These are phyloP conservation scores for Otatea glauca DNA, from an alignment of 176 grass and related monocot species.

Conservation along the genomic window DNA sequence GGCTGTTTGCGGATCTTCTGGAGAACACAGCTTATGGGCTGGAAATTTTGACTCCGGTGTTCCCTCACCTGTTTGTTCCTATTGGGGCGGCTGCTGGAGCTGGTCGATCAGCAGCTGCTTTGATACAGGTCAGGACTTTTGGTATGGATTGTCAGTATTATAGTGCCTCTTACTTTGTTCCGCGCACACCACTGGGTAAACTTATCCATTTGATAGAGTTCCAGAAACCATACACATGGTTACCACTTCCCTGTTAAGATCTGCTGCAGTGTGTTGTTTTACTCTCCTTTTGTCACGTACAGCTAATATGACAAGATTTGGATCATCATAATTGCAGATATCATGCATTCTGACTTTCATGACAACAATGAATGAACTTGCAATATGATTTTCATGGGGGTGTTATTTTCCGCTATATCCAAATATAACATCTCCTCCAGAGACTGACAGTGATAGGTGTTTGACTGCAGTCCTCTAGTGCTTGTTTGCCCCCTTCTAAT, in stretches of 20 bases:
- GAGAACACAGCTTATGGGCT: slow-evolving; percentile 86
- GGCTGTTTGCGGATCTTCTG: slow-evolving; percentile 81
- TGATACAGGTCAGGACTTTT: slow-evolving; percentile 74
- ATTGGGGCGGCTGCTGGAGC: slow-evolving; percentile 84
- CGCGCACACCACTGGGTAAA: neutral
- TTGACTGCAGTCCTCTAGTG: neutral
- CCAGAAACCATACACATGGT: neutral
- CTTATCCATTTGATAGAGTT: neutral
- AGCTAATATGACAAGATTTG: neutral
- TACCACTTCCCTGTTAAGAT: neutral
- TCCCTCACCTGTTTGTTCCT: slow-evolving; percentile 91
- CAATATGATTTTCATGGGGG: neutral
- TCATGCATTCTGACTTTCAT: neutral
- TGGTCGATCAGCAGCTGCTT: slow-evolving; percentile 79
- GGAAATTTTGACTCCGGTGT: slow-evolving; percentile 88
- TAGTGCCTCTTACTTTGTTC: neutral
- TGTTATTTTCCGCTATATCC: neutral
- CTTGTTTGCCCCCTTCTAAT: neutral
- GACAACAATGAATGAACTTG: slow-evolving; percentile 7
- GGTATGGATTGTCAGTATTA: neutral
- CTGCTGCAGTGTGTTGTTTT: neutral
- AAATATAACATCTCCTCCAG: neutral
- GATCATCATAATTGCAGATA: neutral
- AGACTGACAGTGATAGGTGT: neutral
- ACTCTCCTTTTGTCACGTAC: neutral